Evolutionary conservation across 352 stramenopile genomes (phyloP).

Genomic region (Pythium rhizo-oryzae): DNA sequence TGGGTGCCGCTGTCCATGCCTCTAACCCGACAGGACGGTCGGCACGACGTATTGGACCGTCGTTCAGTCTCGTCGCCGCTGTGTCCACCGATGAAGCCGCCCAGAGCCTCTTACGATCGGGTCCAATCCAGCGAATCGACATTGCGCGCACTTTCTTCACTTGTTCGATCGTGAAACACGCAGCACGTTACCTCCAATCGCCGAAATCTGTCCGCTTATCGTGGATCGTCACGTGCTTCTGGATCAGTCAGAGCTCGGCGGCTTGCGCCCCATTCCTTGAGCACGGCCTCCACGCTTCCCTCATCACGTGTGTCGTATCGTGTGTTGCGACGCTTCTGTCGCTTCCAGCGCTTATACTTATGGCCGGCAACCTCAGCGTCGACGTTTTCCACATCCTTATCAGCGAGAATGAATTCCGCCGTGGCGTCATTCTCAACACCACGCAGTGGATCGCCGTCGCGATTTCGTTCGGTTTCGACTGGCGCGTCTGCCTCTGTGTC

Average conservation of each 20-base stretch:
- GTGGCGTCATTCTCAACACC: constrained; percentile 30
- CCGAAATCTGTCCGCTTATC: neutral
- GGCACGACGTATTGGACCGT: constrained; percentile 7
- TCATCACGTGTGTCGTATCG: neutral
- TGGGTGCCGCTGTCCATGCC: neutral
- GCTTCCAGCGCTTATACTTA: constrained; percentile 23
- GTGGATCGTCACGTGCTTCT: constrained; percentile 10
- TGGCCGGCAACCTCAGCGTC: constrained; percentile 25
- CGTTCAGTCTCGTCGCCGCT: constrained; percentile 13
- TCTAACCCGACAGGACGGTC: neutral
- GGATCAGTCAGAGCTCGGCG: constrained; percentile 17
- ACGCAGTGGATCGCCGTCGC: constrained; percentile 31
- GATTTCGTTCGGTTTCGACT: constrained; percentile 23
- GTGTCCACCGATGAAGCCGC: neutral
- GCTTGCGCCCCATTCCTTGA: constrained; percentile 23
- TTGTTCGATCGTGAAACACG: neutral
- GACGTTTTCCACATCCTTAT: constrained; percentile 22
- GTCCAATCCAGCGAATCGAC: constrained; percentile 9
- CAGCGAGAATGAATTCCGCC: constrained; percentile 32
- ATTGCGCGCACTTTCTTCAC: constrained; percentile 4
- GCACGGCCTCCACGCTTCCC: neutral
- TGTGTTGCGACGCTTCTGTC: constrained; percentile 16
- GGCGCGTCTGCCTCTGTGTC: constrained; percentile 22
- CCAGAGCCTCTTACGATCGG: constrained; percentile 7
- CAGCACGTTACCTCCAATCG: neutral